Conservation (phyloP, 176 grass and related monocot species). For the Leersia perrieri region DNA sequence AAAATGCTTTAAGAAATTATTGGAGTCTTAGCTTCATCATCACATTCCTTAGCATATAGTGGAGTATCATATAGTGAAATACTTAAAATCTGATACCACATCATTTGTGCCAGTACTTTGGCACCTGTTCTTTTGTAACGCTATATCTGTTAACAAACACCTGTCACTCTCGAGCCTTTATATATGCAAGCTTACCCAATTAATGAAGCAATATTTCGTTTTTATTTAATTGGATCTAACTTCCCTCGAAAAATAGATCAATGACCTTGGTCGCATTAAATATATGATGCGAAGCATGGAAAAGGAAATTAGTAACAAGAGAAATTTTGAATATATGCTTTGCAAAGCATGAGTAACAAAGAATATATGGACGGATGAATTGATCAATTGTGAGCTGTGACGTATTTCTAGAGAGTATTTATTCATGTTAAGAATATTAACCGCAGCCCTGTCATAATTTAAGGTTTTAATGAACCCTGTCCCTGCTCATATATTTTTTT, state of each 20-base stretch:
- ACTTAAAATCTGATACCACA: not conserved
- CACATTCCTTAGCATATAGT: not conserved
- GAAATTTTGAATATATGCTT: not conserved
- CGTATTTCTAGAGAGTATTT: no score
- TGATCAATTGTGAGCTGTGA: not conserved
- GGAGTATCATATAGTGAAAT: not conserved
- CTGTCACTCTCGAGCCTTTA: not conserved
- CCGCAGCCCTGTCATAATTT: not conserved
- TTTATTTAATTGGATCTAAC: not conserved
- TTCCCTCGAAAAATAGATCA: not conserved
- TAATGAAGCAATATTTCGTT: not conserved
- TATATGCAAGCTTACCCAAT: not conserved
- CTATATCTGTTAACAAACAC: not conserved
- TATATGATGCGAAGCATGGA: not conserved
- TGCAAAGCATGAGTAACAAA: not conserved
- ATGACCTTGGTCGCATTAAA: not conserved
- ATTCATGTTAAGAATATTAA: not conserved
- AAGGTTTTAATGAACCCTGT: not conserved
- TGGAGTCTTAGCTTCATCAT: not conserved
- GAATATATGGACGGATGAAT: not conserved
- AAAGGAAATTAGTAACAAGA: not conserved
- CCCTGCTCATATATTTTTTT: not conserved
- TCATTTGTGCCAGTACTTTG: not conserved
- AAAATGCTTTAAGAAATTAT: not conserved
- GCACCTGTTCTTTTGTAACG: not conserved